Evolutionary conservation across 495 filamentous ascomycete genomes (phyloP), one percentile per base, ranked within the genome.

Genomic region (Hypoxylon crocopeplum): DNA sequence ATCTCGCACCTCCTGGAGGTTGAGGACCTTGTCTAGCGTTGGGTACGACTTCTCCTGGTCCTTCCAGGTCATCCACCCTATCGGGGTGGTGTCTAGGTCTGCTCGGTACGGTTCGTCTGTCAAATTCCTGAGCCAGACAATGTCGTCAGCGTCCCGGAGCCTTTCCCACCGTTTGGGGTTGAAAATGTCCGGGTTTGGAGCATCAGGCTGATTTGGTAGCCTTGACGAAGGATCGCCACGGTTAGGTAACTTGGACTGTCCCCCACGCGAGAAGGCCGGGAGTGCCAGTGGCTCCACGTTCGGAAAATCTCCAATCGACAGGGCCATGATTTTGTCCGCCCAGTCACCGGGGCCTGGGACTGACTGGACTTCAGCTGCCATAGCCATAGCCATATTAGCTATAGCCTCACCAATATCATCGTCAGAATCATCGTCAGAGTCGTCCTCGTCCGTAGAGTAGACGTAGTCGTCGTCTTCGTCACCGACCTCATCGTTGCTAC

Each of bases 1-100:
- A 2, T 29, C n/a, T 15, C 5, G 1, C 11, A 56, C 12, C 20
- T 17, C 11, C 2, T 19, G 8, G 11, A 39, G 33, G 2, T 12
- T 1, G 7, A 70, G n/a, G n/a, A 49, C 8, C 6, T 21, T 16
- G n/a, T 62, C 36, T n/a, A 68, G 45, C 20, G n/a, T 29, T n/a
- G 67, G 64, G 34, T 55, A 70, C 2, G 16, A 16, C 12, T 40
- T 11, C 25, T 65, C 61, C 38, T 65, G 60, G 19, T 62, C 32
- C 5, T 44, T 32, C 60, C 64, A 67, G 2, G 50, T 63, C 50
- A 54, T 15, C 29, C 29, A 44, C 5, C 64, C 67, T 32, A 54
- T 50, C 30, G 49, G 59, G 1, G 27, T 57, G 1, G 24, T 1
- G 11, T 49, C 22, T 20, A 3, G 15, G 16, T 37, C 40, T 33